Base-by-base conservation (phyloP, 345 rosid species). In the Brassica incana region DNA sequence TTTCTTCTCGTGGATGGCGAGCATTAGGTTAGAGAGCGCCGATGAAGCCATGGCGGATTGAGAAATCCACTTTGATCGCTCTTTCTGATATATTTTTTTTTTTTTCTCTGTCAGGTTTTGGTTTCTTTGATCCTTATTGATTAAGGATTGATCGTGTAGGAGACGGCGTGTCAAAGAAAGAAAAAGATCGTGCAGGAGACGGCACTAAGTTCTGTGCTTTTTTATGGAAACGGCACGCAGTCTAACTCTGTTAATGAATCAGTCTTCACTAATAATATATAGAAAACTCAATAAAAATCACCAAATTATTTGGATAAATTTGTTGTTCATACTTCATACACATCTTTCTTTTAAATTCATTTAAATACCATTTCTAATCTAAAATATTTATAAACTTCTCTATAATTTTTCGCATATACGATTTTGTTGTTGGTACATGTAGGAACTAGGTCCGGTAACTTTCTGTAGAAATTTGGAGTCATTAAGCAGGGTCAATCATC, bases 1-100 rank as follows among this genome's bases (percentile, higher is more conserved):
- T 69, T 95, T 95, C 88, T 95, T 95, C 93, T 95, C 99, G 87
- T 87, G 82, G 78, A 93, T 86, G 25, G 99, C 97, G 60, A 95
- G 88, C 98, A 95, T 91, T 82, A 91, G 84, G 85, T 95, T 95
- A 25, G 95, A 82, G 67, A 87, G 76, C 29, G 86, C 76, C 66
- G 90, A 83, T 6, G 93, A 84, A 15, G 92, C 87, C 97, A 88
- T 85, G 80, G 83, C 73, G 81, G 76, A 54, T 61, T 27, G 54
- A 9, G 40, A 12, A 58, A 23, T 65, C 48, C 58, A 45, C 35
- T 80, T 63, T 15, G 77, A 71, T 71, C 63, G 67, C 62, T 62
- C 20, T 69, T 69, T 45, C 50, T 43, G 43, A 35, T 43, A 2
- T 40, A 6, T 72, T 15, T 15, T n/a, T 14, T 11, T 2, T 38